A percentile compares a stretch with the other conserved stretches of the same genome.
Evolutionary conservation across 192 early-diverging fungal genomes (phyloP).

Genomic region (Phycomyces blakesleeanus): DNA sequence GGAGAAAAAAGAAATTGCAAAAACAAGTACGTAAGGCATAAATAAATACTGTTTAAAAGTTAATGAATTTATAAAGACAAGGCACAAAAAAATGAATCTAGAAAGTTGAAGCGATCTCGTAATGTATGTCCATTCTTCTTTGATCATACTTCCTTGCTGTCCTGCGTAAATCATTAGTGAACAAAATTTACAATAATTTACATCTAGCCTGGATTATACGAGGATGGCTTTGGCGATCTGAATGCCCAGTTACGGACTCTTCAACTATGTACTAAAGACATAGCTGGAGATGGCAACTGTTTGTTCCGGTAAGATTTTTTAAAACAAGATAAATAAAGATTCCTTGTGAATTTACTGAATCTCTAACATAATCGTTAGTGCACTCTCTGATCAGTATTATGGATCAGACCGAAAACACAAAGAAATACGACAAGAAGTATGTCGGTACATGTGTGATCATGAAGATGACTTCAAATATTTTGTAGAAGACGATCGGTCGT

Average conservation of each 20-base stretch:
- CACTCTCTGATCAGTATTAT: conserved; percentile 67
- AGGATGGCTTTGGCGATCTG: conserved; percentile 36
- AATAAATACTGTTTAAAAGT: no score
- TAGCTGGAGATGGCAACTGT: conserved; percentile 72
- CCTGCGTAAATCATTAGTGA: not conserved
- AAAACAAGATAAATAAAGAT: conserved; percentile 1
- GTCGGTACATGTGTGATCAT: conserved; percentile 58
- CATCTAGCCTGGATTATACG: not conserved
- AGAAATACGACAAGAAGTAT: conserved; percentile 51
- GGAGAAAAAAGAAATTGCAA: no score
- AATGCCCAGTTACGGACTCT: conserved; percentile 48
- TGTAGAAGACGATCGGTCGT: conserved; percentile 57
- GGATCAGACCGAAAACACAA: conserved; percentile 56
- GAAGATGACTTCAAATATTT: conserved; percentile 58
- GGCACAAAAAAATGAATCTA: not conserved
- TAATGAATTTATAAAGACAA: not conserved
- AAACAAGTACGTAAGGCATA: no score
- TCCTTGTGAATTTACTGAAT: not conserved
- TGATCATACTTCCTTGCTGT: not conserved
- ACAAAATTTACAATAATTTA: no score
- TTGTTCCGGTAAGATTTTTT: conserved; percentile 50
- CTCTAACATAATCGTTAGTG: conserved; percentile 35
- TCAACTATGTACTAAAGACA: conserved; percentile 61
- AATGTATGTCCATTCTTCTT: not conserved
- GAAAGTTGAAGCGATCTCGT: not conserved